Evolutionary conservation across 2,329 filamentous ascomycete species (phyloP), one percentile per base, ranked within the genome.

Genomic region (Paramyrothecium sp.): DNA sequence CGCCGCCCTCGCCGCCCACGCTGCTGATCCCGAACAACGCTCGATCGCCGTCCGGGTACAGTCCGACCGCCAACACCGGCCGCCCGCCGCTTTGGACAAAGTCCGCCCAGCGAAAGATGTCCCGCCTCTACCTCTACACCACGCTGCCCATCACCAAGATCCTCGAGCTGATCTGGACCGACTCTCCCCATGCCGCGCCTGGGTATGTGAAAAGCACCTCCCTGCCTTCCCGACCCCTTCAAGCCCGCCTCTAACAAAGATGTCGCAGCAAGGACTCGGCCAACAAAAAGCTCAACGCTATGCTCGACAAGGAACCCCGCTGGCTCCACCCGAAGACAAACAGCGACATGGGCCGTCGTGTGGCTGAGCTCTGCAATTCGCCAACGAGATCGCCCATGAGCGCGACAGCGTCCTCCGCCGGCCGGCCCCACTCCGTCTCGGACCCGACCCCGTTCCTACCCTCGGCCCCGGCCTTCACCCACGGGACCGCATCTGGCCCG

Each of bases 231-330:
- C 38, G 13, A 12, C 38, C 38, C 13, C n/a, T 3, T 44, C 13
- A 44, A 44, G 38, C 38, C 13, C n/a, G 38, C n/a, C 13, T 30
- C 7, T 17, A 26, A 51, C 34, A 51, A 50, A 22, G 56, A 49
- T 52, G 22, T n/a, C 51, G 54, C 56, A 84, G 82, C 41, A 80
- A 80, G 63, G 83, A 85, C 62, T 85, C 83, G 26, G 82, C 80
- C 34, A 82, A 83, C 64, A 86, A 86, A 71, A 83, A 80, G 21
- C 78, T 86, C 61, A 81, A 81, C 55, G 72, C 74, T 8, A 77
- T 84, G 59, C 76, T 86, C 33, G 83, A 84, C 60, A 83, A 86
- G 59, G 81, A 87, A 41, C 81, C 83, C 30, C 77, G 83, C 65
- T 85, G 83, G 76, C 73, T 86, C 53, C 79, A 81, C 20, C 82